Base-by-base conservation (phyloP, 1,139 yeast species). In the Lodderomyces orthopsilosis region DNA sequence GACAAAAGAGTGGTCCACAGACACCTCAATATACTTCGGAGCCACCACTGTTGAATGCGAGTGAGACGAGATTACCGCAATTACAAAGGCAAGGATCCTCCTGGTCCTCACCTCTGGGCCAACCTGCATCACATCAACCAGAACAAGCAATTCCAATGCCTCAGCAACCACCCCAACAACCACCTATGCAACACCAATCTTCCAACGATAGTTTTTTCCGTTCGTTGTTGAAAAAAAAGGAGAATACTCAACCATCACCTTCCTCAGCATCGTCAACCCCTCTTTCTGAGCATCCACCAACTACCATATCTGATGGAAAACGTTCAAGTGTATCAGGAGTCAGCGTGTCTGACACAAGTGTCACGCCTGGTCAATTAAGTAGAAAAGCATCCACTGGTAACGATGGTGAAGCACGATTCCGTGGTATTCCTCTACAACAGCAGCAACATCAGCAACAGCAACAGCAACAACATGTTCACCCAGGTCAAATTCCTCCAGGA, bases 161-260 rank as follows among this genome's bases (percentile, higher is more conserved):
- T 13, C 46, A 34, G 14, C 46, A 34, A 27, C 45, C 26, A 33
- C 46, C 23, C 15, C 35, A 30, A 10, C 34, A 30, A 13, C 19
- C 34, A 14, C 19, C 34, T 6, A 30, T 30, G 19, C 34, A 57
- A n/a, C 41, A 40, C 12, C 33, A 37, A 19, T 30, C 42, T 9
- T 41, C 48, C 2, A 75, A 76, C 51, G 83, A 78, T 47, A 63
- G 75, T 5, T 80, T 80, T 50, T 78, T 80, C 57, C 67, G 74
- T 66, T 76, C 84, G 0, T 62, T 80, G 45, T 59, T 79, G 55
- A 66, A 64, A 39, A 78, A 74, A 52, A 59, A 63, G 40, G 65
- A 58, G 9, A 37, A 23, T 19, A n/a, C 17, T 23, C 40, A 43
- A 13, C 26, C 27, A 8, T 41, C 46, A n/a, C 51, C 41, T 23